Evolutionary conservation across 305 asterid genomes (phyloP).

Genomic region (Solanum chacoense): DNA sequence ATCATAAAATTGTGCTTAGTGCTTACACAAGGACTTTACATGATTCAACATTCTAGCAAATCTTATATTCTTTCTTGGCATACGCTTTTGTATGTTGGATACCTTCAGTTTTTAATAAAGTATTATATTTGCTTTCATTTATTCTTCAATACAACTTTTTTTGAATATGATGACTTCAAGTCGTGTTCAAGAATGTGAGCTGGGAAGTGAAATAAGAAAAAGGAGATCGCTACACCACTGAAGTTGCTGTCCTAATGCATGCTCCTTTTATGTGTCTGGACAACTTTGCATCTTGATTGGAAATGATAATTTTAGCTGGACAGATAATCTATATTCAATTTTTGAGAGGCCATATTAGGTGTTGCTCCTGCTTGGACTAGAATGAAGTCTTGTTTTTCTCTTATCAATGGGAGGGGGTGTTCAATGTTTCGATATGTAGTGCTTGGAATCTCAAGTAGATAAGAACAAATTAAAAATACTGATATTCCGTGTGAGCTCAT

Average conservation of each 20-base stretch:
- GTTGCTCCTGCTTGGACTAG: neutral
- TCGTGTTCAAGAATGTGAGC: neutral
- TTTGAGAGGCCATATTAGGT: neutral
- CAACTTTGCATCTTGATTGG: neutral
- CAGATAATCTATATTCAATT: neutral
- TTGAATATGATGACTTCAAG: neutral
- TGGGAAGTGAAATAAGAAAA: neutral
- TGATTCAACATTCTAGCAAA: neutral
- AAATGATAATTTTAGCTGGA: neutral
- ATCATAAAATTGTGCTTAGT: neutral
- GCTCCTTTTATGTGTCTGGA: neutral
- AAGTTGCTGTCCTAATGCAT: neutral
- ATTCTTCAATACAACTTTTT: neutral
- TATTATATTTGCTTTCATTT: neutral
- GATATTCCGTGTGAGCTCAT: neutral
- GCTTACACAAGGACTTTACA: neutral
- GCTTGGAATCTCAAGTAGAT: neutral
- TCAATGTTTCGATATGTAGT: neutral
- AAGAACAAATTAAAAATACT: neutral
- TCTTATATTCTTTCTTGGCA: neutral
- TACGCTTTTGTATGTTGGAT: neutral
- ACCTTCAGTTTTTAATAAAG: neutral
- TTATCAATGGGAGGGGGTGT: neutral
- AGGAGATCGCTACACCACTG: neutral
- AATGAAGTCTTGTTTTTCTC: neutral